phyloP scores from a whole-genome alignment of 106 monocot genomes.

The Vanilla planifolia region DNA sequence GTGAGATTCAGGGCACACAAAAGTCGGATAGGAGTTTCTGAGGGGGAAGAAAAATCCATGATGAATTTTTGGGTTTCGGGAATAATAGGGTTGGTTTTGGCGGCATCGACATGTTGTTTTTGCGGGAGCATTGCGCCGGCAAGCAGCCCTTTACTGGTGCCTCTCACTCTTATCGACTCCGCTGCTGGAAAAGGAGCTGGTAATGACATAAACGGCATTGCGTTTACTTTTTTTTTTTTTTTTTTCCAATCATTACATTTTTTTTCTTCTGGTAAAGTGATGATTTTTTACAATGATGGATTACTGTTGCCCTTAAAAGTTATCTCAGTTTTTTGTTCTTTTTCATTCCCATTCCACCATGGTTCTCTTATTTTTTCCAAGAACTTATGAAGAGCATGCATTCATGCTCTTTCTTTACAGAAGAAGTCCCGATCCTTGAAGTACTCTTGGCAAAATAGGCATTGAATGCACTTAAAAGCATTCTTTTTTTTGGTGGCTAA shows the following conservation, averaged over 20 bases:
- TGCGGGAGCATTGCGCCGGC: neutral
- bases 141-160: slow-evolving; percentile 29
- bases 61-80: neutral
- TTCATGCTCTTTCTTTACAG: no score
- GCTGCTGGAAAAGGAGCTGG: slow-evolving; percentile 76
- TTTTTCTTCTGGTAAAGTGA: neutral
- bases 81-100: neutral
- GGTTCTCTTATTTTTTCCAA: neutral
- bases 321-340: neutral
- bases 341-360: neutral
- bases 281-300: neutral
- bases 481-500: no score
- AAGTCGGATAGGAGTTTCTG: no score
- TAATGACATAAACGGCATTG: slow-evolving; percentile 2
- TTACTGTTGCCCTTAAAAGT: no score
- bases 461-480: no score
- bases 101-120: neutral
- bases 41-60: neutral
- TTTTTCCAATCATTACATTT: neutral
- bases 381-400: neutral
- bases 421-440: no score
- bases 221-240: neutral
- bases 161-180: slow-evolving; percentile 58
- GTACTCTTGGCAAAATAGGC: no score
- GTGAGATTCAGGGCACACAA: no score